A percentile compares a stretch with the other conserved stretches of the same genome.
These are phyloP conservation scores for Elongisporangium undulatum DNA, from an alignment of 352 stramenopile species.

Conservation along the genomic window DNA sequence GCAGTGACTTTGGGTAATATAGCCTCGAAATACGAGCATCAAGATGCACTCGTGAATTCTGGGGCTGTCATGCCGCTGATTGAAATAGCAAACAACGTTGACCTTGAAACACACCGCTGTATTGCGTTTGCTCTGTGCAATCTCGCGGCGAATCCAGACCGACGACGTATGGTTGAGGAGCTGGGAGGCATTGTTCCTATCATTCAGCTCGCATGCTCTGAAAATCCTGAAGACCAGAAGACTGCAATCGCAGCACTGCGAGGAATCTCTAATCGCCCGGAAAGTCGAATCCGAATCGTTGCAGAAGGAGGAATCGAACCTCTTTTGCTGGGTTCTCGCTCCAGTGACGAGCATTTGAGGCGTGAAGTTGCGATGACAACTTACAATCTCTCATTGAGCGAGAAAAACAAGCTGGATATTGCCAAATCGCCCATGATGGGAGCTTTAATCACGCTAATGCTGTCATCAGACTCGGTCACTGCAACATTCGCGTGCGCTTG, in stretches of 20 bases:
- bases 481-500: slow-evolving; percentile 70
- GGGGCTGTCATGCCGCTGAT: slow-evolving; percentile 91
- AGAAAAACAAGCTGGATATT: slow-evolving; percentile 95
- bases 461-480: slow-evolving; percentile 67
- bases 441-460: slow-evolving; percentile 83
- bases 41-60: slow-evolving; percentile 76
- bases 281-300: slow-evolving; percentile 87
- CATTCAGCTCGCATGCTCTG: slow-evolving; percentile 92
- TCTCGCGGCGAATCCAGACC: slow-evolving; percentile 83
- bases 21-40: slow-evolving; percentile 68
- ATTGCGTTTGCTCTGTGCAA: slow-evolving; percentile 97
- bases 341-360: slow-evolving; percentile 64
- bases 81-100: slow-evolving; percentile 87
- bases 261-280: slow-evolving; percentile 79
- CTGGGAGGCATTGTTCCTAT: slow-evolving; percentile 92
- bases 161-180: slow-evolving; percentile 90
- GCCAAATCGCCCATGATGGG: slow-evolving; percentile 73
- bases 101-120: slow-evolving; percentile 94
- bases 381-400: slow-evolving; percentile 91
- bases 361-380: slow-evolving; percentile 88
- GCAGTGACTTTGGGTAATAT: slow-evolving; percentile 96
- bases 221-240: slow-evolving; percentile 84
- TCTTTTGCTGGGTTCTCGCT: slow-evolving; percentile 80
- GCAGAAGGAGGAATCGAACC: slow-evolving; percentile 87
- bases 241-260: slow-evolving; percentile 91